Evolutionary conservation across 257 asterid genomes (phyloP), one percentile per base, ranked within the genome.

Genomic region (Salvia splendens): DNA sequence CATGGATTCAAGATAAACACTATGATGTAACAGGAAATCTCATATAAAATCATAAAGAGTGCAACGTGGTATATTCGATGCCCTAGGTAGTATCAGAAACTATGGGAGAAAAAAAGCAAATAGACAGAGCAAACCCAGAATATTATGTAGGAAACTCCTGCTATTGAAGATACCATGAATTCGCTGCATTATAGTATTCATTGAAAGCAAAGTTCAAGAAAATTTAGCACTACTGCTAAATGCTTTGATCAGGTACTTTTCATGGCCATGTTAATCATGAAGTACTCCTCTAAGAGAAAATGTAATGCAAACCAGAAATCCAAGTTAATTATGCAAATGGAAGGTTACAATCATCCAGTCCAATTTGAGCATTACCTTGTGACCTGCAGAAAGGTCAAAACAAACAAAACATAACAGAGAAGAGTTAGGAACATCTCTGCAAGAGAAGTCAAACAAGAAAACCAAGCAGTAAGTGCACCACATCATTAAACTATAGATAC

Each of bases 331-430:
- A 45, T 52, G 71, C 64, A 64, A 52, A 20, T 56, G 32, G 45
- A 33, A 42, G 33, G 43, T 45, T 20, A 38, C 38, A 43, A 61
- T 73, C 79, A 71, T 70, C 89, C 78, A 61, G 70, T 68, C 54
- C 67, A 69, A 63, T 57, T 61, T 14, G 77, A 69, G 71, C 32
- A 83, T 77, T 83, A 92, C 94, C 96, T 75, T 75, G 92, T 69
- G 89, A 81, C 92, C 98, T 92, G 94, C 94, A 85, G 8, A 81
- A 73, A 70, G 68, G 60, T 28, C 36, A 72, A 69, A 64, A 50
- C 12, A 50, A 40, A 56, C 36, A 72, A 69, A 64, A 50, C 9
- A 50, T 32, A 56, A 50, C 12, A 50, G 40, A 56, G 40, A 65
- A 47, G 66, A 53, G 56, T 75, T 61, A 80, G 77, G 58, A 63